Conservation (phyloP, 2,329 filamentous ascomycete genomes). For the Thielaviopsis ethacetica region DNA sequence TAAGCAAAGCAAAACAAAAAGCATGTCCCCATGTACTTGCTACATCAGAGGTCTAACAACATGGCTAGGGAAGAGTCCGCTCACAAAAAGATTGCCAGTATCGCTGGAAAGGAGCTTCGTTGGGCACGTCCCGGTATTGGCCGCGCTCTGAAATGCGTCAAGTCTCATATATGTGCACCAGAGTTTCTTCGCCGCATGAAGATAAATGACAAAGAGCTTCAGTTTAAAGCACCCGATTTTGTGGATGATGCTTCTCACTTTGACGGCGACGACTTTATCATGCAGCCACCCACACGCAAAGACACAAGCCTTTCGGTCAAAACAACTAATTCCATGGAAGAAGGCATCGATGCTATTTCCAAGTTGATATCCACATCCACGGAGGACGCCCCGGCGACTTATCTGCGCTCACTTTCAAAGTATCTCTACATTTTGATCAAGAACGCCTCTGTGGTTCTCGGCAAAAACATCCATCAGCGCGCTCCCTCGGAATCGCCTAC, state of each 20-base stretch:
- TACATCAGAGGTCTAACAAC: not conserved
- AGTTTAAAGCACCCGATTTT: not conserved
- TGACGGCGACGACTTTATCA: not conserved
- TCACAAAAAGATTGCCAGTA: constrained; percentile 38
- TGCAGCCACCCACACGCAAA: not conserved
- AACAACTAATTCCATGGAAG: constrained; percentile 2
- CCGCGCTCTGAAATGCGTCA: constrained; percentile 4
- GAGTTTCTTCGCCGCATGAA: constrained; percentile 3
- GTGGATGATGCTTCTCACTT: not conserved
- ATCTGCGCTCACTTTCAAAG: constrained; percentile 4
- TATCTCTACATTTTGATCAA: constrained; percentile 10
- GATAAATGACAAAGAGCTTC: not conserved
- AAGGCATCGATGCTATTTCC: constrained; percentile 2
- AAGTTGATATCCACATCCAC: constrained; percentile 2
- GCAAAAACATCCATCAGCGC: constrained; percentile 7
- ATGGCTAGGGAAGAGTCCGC: constrained; percentile 36
- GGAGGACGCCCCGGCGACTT: not conserved
- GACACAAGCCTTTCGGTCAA: constrained; percentile 3
- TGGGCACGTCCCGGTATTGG: constrained; percentile 20
- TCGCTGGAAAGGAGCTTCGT: constrained; percentile 42
- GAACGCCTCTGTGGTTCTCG: not conserved
- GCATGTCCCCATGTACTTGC: not conserved
- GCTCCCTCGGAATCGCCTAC: constrained; percentile 1
- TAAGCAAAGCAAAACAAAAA: constrained; percentile 9
- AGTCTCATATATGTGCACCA: constrained; percentile 8